Conservation (phyloP, 768 basidiomycete species). For the Crepidotus variabilis region DNA sequence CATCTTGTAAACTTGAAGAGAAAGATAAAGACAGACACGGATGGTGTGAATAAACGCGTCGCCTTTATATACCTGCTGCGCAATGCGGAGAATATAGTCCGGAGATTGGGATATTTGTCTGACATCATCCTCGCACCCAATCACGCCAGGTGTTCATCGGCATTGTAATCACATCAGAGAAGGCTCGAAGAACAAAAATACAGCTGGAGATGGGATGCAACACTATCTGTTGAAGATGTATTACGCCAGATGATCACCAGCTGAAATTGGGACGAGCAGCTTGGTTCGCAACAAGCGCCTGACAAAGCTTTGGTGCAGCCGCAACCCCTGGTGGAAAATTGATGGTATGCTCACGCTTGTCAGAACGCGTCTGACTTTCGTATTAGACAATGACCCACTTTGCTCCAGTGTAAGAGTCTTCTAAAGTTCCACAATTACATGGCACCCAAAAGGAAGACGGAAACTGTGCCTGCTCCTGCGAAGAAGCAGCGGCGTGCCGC, state of each 20-base stretch:
- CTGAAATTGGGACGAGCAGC: too few relatives aligned
- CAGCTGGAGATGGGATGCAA: too few relatives aligned
- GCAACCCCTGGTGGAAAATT: too few relatives aligned
- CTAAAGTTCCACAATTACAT: background rate
- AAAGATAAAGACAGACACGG: background rate
- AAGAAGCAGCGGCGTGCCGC: conserved; percentile 1
- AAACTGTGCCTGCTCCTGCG: background rate
- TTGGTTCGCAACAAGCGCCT: too few relatives aligned
- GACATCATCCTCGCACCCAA: background rate
- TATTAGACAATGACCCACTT: too few relatives aligned
- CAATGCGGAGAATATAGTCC: background rate
- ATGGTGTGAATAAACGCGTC: background rate
- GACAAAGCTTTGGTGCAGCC: too few relatives aligned
- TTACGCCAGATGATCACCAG: too few relatives aligned
- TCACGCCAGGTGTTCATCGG: background rate
- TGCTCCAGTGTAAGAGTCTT: background rate
- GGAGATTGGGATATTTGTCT: background rate
- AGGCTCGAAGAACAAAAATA: too few relatives aligned
- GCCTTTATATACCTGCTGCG: background rate
- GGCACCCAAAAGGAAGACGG: background rate
- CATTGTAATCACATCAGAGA: too few relatives aligned
- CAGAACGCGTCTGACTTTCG: too few relatives aligned
- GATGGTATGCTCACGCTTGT: too few relatives aligned
- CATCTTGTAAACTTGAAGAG: background rate
- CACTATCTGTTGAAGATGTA: too few relatives aligned